These are phyloP conservation scores for Raddia guianensis DNA, from an alignment of 176 grass and related monocot species.

Conservation along the genomic window DNA sequence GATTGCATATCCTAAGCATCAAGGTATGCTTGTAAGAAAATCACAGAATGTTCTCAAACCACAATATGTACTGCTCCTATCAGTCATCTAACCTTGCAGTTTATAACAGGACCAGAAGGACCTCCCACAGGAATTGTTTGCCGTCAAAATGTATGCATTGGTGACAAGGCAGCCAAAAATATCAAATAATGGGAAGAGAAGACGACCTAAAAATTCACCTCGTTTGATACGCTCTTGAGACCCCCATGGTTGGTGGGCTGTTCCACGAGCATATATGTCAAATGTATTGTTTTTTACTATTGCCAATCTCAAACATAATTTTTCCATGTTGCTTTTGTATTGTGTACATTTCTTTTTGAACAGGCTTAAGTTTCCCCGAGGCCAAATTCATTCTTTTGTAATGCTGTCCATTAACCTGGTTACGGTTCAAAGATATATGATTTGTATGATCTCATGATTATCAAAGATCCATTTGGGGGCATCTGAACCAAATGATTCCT, in stretches of 20 bases:
- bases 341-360: constrained; percentile 16
- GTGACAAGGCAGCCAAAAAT: constrained; percentile 63
- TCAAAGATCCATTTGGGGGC: neutral
- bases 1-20: constrained; percentile 65
- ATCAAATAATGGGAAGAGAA: constrained; percentile 56
- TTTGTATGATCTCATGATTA: neutral
- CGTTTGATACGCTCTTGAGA: constrained; percentile 64
- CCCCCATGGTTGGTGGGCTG: neutral
- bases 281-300: constrained; percentile 12
- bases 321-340: constrained; percentile 7
- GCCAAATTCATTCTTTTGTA: neutral
- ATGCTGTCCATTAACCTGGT: constrained; percentile 20
- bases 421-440: neutral
- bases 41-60: constrained; percentile 24
- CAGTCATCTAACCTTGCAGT: constrained; percentile 27
- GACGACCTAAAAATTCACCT: constrained; percentile 56
- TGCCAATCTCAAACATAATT: neutral
- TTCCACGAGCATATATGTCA: neutral
- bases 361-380: neutral
- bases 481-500: constrained; percentile 4
- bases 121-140: constrained; percentile 81
- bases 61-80: neutral
- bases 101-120: constrained; percentile 81
- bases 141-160: constrained; percentile 97
- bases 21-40: constrained; percentile 53